phyloP scores from a whole-genome alignment of 192 early-diverging fungal genomes.

The Oehlia diaphana region DNA sequence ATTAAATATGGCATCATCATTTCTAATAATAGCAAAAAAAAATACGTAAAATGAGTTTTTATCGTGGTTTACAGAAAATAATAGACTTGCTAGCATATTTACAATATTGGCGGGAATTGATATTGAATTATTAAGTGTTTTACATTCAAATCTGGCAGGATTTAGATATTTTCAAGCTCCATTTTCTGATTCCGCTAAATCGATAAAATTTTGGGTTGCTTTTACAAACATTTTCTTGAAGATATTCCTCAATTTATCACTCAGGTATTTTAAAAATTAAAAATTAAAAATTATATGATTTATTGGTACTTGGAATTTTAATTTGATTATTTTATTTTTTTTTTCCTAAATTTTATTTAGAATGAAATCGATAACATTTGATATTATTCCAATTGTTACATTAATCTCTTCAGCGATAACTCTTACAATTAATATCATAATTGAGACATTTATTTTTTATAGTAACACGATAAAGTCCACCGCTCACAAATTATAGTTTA shows the following conservation, averaged over 20 bases:
- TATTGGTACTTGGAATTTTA: background rate
- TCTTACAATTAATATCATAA: background rate
- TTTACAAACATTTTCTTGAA: conserved; percentile 18
- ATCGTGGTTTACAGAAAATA: background rate
- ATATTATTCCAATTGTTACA: background rate
- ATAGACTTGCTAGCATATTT: conserved; percentile 3
- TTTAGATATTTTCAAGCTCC: conserved; percentile 9
- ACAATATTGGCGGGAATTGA: conserved; percentile 16
- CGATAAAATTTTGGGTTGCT: conserved; percentile 1
- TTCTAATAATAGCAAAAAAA: background rate
- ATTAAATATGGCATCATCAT: background rate
- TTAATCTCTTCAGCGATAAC: background rate
- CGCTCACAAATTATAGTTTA: too few species aligned
- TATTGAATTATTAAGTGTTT: conserved; percentile 11
- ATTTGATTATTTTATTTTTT: too few species aligned
- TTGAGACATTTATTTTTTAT: too few species aligned
- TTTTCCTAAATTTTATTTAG: conserved; percentile 17
- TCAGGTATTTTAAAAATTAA: conserved; percentile 7
- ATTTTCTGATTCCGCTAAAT: background rate
- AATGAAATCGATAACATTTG: background rate
- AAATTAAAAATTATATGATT: background rate
- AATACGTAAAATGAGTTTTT: background rate
- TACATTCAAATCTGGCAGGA: conserved; percentile 1
- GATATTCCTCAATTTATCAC: conserved; percentile 26
- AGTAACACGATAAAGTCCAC: too few species aligned